These are phyloP conservation scores for Aspergillus cavernicola DNA, from an alignment of 495 filamentous ascomycete genomes.

Conservation along the genomic window DNA sequence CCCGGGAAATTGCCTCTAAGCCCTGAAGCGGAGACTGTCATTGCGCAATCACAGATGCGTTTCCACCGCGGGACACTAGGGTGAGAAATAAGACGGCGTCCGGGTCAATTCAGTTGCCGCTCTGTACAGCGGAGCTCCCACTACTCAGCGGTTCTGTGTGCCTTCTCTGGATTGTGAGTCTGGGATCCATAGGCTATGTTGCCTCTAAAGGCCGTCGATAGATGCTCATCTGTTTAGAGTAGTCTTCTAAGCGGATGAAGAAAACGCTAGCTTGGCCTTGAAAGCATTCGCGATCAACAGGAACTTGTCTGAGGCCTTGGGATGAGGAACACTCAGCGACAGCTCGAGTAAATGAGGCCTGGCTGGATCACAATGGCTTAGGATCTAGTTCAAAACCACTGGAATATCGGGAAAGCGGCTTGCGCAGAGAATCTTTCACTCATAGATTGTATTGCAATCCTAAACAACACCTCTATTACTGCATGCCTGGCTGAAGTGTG, in stretches of 20 bases:
- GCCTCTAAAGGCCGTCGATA: too few relatives aligned
- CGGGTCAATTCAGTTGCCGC: neutral
- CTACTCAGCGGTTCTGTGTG: neutral
- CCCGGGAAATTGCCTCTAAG: neutral
- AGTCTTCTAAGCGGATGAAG: too few relatives aligned
- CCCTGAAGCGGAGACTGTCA: neutral
- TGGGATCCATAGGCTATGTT: too few relatives aligned
- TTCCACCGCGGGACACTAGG: neutral
- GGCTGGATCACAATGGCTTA: constrained; percentile 28
- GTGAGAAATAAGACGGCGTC: neutral
- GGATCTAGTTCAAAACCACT: constrained; percentile 28
- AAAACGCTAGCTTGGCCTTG: too few relatives aligned
- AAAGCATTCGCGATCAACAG: too few relatives aligned
- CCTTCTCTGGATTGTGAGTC: neutral
- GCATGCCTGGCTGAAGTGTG: constrained; percentile 18
- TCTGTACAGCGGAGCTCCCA: neutral
- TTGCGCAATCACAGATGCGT: neutral
- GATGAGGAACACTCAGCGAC: too few relatives aligned
- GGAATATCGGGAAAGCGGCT: constrained; percentile 11
- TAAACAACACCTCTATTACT: too few relatives aligned
- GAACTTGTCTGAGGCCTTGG: too few relatives aligned
- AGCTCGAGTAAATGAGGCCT: too few relatives aligned
- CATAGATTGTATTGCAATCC: too few relatives aligned
- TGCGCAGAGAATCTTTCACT: neutral
- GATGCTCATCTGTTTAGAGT: too few relatives aligned